Evolutionary conservation across 2,329 filamentous ascomycete species (phyloP).

Genomic region (Epichloe sibirici): DNA sequence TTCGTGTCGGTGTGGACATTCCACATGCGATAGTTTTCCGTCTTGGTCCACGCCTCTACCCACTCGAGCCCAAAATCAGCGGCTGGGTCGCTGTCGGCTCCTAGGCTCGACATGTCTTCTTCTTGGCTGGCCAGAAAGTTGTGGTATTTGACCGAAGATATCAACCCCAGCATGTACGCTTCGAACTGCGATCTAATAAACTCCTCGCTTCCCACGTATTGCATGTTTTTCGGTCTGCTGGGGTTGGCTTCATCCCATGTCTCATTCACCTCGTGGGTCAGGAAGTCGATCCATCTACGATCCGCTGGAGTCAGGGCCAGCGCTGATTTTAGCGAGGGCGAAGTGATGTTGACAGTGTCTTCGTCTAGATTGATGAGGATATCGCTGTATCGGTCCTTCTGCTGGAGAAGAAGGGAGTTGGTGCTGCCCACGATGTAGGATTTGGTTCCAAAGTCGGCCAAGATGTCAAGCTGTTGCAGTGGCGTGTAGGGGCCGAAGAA

Average conservation of each 20-base stretch:
- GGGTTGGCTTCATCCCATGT: constrained; percentile 95
- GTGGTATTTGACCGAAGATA: constrained; percentile 84
- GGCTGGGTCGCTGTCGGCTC: constrained; percentile 73
- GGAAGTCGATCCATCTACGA: constrained; percentile 89
- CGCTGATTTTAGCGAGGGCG: constrained; percentile 62
- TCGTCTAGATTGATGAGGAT: constrained; percentile 95
- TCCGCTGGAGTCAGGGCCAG: constrained; percentile 75
- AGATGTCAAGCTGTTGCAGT: constrained; percentile 83
- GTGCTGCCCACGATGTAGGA: constrained; percentile 97
- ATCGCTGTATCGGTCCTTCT: constrained; percentile 91
- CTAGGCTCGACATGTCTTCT: constrained; percentile 54
- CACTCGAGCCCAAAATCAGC: constrained; percentile 75
- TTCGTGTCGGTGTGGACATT: constrained; percentile 68
- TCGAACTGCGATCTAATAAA: constrained; percentile 97
- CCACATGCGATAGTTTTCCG: constrained; percentile 89
- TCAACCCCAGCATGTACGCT: constrained; percentile 81
- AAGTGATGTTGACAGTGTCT: constrained; percentile 71
- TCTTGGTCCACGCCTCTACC: constrained; percentile 75
- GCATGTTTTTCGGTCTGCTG: constrained; percentile 80
- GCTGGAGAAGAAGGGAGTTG: constrained; percentile 84
- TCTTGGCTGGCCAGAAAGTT: constrained; percentile 54
- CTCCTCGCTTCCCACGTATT: constrained; percentile 90
- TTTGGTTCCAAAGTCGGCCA: constrained; percentile 89
- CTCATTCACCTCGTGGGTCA: constrained; percentile 86
- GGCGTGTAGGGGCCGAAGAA: constrained; percentile 96